Percentiles rank a stretch among this genome's conserved stretches.
phyloP scores from a whole-genome alignment of 768 basidiomycete genomes.

The Russula emetica region DNA sequence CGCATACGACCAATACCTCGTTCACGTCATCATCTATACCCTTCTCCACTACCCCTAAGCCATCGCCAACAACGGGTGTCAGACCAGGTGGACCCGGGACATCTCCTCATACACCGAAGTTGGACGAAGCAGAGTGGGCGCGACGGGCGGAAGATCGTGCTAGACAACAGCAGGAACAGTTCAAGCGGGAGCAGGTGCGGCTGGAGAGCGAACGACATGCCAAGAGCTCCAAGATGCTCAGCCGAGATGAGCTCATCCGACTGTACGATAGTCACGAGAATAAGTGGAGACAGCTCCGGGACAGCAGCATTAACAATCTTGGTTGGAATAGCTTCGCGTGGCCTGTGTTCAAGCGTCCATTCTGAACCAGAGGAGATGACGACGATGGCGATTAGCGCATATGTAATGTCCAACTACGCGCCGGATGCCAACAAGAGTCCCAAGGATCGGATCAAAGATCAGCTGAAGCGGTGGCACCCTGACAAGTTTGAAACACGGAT shows the following conservation, averaged over 20 bases:
- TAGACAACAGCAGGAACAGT: constrained; percentile 62
- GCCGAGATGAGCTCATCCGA: constrained; percentile 53
- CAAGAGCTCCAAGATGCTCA: constrained; percentile 41
- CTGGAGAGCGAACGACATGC: constrained; percentile 44
- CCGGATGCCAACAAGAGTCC: constrained; percentile 49
- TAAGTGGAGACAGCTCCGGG: constrained; percentile 49
- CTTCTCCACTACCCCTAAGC: constrained; percentile 14
- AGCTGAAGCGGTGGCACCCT: constrained; percentile 74
- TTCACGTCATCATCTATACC: constrained; percentile 18
- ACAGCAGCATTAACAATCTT: constrained; percentile 40
- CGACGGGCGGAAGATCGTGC: constrained; percentile 61
- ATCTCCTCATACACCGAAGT: constrained; percentile 27
- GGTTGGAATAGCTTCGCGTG: constrained; percentile 70
- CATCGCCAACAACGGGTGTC: constrained; percentile 13
- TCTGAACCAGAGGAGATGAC: constrained; percentile 58
- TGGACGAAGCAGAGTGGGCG: constrained; percentile 52
- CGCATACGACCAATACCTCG: constrained; percentile 18
- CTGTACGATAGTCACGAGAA: constrained; percentile 59
- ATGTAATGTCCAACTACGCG: constrained; percentile 55
- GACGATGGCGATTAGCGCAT: constrained; percentile 50
- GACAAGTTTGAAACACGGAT: constrained; percentile 74
- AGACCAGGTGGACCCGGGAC: constrained; percentile 25
- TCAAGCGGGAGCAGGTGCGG: constrained; percentile 63
- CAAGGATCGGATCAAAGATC: constrained; percentile 74
- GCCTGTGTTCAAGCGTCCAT: constrained; percentile 62